These are phyloP conservation scores for Sarocladium strictum DNA, from an alignment of 2,329 filamentous ascomycete species.

Conservation along the genomic window DNA sequence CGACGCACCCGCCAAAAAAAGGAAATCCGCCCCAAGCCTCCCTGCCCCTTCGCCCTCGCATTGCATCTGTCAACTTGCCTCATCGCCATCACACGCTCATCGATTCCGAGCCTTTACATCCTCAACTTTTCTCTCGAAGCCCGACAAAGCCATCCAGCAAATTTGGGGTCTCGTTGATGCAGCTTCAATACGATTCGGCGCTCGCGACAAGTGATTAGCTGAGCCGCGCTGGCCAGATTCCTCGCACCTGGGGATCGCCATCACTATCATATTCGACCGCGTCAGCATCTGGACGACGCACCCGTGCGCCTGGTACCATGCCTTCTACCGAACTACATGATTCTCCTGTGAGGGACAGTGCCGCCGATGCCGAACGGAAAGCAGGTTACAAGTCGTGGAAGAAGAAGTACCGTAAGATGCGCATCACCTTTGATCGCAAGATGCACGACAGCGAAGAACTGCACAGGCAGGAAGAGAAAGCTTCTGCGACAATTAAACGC, in stretches of 20 bases:
- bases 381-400: conserved; percentile 64
- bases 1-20: conserved; percentile 8
- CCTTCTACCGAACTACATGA: conserved; percentile 23
- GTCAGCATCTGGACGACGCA: neutral
- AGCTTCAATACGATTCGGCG: too few species aligned
- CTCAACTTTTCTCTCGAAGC: neutral
- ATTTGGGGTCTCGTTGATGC: neutral
- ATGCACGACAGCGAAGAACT: conserved; percentile 78
- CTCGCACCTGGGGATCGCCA: neutral
- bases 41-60: neutral
- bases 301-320: neutral
- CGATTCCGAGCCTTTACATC: neutral
- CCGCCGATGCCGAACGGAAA: conserved; percentile 36
- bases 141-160: neutral
- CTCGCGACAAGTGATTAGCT: neutral
- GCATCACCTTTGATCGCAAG: conserved; percentile 67
- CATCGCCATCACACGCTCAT: neutral
- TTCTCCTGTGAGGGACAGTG: conserved; percentile 31
- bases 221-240: neutral
- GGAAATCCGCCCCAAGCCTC: neutral
- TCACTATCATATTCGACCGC: neutral
- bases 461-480: conserved; percentile 75
- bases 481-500: conserved; percentile 72
- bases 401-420: conserved; percentile 96
- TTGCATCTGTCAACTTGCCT: neutral